Conservation (phyloP, 2,329 filamentous ascomycete genomes). For the Balansia obtecta region DNA sequence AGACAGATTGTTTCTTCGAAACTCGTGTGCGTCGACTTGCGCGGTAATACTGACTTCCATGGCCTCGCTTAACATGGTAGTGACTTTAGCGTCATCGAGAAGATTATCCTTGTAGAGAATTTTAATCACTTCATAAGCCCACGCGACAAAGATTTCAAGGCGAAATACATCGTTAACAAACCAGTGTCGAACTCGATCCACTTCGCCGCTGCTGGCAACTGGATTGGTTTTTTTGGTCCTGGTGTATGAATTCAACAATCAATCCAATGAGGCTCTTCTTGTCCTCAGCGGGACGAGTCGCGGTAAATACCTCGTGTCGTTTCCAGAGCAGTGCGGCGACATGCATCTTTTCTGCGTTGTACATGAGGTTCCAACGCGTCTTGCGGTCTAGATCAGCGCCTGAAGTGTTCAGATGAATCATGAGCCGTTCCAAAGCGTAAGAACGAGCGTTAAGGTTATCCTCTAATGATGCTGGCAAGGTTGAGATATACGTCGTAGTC, state of each 20-base stretch:
- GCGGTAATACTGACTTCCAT: slow-evolving; percentile 48
- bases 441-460: slow-evolving; percentile 65
- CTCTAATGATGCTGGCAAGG: slow-evolving; percentile 63
- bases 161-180: slow-evolving; percentile 66
- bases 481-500: slow-evolving; percentile 59
- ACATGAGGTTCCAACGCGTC: slow-evolving; percentile 71
- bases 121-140: slow-evolving; percentile 67
- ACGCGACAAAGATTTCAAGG: slow-evolving; percentile 64
- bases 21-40: slow-evolving; percentile 47
- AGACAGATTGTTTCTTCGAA: slow-evolving; percentile 56
- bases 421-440: slow-evolving; percentile 62
- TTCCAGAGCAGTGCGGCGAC: slow-evolving; percentile 73
- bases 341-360: slow-evolving; percentile 80
- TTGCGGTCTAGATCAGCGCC: slow-evolving; percentile 52
- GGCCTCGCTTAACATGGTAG: slow-evolving; percentile 54
- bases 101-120: slow-evolving; percentile 52
- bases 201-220: slow-evolving; percentile 52
- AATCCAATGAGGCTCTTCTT: slow-evolving; percentile 62
- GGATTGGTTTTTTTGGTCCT: slow-evolving; percentile 64
- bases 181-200: slow-evolving; percentile 73
- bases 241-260: slow-evolving; percentile 63
- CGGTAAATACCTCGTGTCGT: slow-evolving; percentile 58
- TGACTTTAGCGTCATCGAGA: slow-evolving; percentile 40
- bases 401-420: slow-evolving; percentile 54
- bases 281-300: slow-evolving; percentile 43